Evolutionary conservation across 179 eudicot species (phyloP), one percentile per base, ranked within the genome.

Genomic region (Vitellaria paradoxa): DNA sequence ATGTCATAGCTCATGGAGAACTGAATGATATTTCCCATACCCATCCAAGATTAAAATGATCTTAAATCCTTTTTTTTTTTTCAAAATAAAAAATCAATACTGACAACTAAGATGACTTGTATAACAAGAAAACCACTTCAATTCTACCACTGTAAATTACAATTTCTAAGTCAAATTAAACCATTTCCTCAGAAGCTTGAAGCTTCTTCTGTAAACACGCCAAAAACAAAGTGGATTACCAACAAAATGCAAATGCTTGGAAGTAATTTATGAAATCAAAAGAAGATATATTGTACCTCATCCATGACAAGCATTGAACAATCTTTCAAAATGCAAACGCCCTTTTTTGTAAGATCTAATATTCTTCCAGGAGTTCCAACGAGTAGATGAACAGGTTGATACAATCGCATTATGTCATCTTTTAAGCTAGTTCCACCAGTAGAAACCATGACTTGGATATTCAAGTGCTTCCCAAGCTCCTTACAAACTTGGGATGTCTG

Each of bases 401-500:
- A 91, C 70, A 94, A 86, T 40, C 98, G 97, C 98, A 94, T 94
- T 46, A 94, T 92, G 65, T 91, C 97, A 80, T 94, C 98, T 79
- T 85, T 94, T 76, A 94, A 82, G 83, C 98, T 94, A 61, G 98
- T 94, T 67, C 98, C 98, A 73, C 98, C 98, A 30, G 98, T 94
- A 21, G 94, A 91, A 77, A 88, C 98, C 98, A 94, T 94, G 78
- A 94, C 97, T 82, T 92, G 87, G 77, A 94, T 87, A 78, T 92
- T 83, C 75, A 94, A 79, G 76, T 94, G 89, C 82, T 94, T 94
- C 78, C 96, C 97, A 74, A 94, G 94, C 86, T 94, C 98, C 85
- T 94, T 94, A 88, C 97, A 94, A 37, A 94, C 98, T 83, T 94
- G 98, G 77, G 98, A 93, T n/a, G 98, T 94, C 80, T 94, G 98